phyloP scores from a whole-genome alignment of 495 filamentous ascomycete genomes.

The Tuber magnatum region DNA sequence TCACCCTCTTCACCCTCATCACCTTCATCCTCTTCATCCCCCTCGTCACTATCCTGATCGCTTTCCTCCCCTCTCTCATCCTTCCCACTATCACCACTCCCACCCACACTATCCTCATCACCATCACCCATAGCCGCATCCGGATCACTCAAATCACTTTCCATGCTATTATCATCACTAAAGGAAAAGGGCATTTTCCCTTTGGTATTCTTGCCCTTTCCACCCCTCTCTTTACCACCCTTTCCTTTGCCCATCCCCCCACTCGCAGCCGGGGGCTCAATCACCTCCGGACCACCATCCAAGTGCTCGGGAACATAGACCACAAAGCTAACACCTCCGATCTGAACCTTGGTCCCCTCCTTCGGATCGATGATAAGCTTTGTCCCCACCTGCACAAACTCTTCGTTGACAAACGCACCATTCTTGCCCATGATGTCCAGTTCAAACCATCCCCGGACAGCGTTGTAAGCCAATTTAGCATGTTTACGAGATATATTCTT shows the following conservation, averaged over 20 bases:
- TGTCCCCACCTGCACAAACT: constrained; percentile 43
- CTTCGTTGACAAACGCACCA: constrained; percentile 74
- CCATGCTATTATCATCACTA: constrained; percentile 27
- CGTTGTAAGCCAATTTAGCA: constrained; percentile 74
- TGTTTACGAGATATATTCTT: constrained; percentile 81
- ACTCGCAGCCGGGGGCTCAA: constrained; percentile 4
- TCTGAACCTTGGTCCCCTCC: constrained; percentile 37
- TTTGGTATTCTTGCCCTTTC: constrained; percentile 42
- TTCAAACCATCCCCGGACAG: constrained; percentile 64
- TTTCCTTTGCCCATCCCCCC: constrained; percentile 50
- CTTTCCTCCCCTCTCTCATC: constrained; percentile 40
- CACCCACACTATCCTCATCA: constrained; percentile 19
- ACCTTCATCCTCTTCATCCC: constrained; percentile 23
- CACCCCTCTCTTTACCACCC: constrained; percentile 59
- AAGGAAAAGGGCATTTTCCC: constrained; percentile 17
- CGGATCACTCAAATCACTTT: constrained; percentile 5
- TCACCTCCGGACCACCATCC: constrained; percentile 20
- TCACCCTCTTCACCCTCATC: constrained; percentile 32
- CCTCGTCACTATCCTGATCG: constrained; percentile 22
- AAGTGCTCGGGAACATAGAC: constrained; percentile 30
- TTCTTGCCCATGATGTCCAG: constrained; percentile 76
- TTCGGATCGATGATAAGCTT: constrained; percentile 30
- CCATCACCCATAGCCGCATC: constrained; percentile 15
- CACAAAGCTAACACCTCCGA: constrained; percentile 38
- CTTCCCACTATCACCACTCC: constrained; percentile 43